These are phyloP conservation scores for Exophiala sideris DNA, from an alignment of 2,329 filamentous ascomycete genomes.

Conservation along the genomic window DNA sequence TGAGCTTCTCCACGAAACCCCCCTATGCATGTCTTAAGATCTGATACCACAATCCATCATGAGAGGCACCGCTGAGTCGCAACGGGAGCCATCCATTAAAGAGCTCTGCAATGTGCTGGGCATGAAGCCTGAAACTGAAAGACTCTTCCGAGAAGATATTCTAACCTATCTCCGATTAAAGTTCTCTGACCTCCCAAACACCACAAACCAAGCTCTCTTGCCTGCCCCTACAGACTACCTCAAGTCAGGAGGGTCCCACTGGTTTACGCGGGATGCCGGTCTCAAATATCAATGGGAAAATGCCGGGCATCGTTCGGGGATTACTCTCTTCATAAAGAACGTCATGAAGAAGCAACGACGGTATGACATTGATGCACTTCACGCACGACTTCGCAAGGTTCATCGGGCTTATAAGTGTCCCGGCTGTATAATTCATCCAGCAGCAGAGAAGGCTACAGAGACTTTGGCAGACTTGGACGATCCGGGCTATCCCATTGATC, in stretches of 20 bases:
- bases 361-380: constrained; percentile 10
- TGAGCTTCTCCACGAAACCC: too few relatives aligned
- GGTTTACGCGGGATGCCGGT: constrained; percentile 5
- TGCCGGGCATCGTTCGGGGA: constrained; percentile 6
- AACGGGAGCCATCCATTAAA: constrained; percentile 8
- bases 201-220: constrained; percentile 1
- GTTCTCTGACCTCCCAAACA: constrained; percentile 3
- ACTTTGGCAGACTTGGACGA: neutral
- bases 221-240: constrained; percentile 1
- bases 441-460: neutral
- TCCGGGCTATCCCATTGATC: neutral
- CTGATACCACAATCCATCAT: too few relatives aligned
- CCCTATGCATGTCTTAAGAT: too few relatives aligned
- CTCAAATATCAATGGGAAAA: constrained; percentile 11
- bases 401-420: constrained; percentile 2
- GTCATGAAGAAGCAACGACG: constrained; percentile 13
- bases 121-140: constrained; percentile 1
- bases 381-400: neutral
- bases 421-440: constrained; percentile 11
- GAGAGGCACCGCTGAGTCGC: neutral
- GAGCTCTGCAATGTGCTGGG: constrained; percentile 9
- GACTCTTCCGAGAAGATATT: constrained; percentile 4
- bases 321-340: neutral
- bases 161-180: constrained; percentile 5
- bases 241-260: neutral